Conservation (phyloP, 2,329 filamentous ascomycete species). For the Ceratocystis ficicola region DNA sequence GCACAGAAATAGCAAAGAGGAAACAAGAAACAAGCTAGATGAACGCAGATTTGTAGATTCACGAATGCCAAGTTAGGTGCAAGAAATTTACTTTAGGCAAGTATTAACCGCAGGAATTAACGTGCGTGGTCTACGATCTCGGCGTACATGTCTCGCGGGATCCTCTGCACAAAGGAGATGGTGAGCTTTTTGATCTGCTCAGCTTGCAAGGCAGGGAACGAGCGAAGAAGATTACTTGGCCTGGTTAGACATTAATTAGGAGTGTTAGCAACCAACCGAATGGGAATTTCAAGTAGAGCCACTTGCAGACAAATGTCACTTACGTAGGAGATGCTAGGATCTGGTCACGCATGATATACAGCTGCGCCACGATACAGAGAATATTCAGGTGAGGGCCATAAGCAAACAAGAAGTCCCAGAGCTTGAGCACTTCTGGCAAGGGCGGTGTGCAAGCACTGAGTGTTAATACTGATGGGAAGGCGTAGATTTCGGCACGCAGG, state of each 20-base stretch:
- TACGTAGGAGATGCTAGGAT: constrained; percentile 77
- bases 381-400: constrained; percentile 94
- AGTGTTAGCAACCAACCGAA: too few species aligned
- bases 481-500: constrained; percentile 87
- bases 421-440: constrained; percentile 75
- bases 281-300: too few species aligned
- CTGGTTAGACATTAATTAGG: constrained; percentile 35
- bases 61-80: not conserved
- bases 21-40: too few species aligned
- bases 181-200: constrained; percentile 75
- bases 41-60: too few species aligned
- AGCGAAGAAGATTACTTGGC: constrained; percentile 82
- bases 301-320: constrained; percentile 23
- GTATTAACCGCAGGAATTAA: constrained; percentile 29
- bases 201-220: constrained; percentile 72
- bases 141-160: constrained; percentile 79
- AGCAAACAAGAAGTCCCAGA: constrained; percentile 97
- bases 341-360: constrained; percentile 75
- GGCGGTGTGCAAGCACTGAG: constrained; percentile 93
- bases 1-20: too few species aligned
- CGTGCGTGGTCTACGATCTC: constrained; percentile 82
- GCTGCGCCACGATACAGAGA: constrained; percentile 87
- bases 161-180: constrained; percentile 74
- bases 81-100: not conserved
- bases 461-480: constrained; percentile 88